A percentile compares a stretch with the other conserved stretches of the same genome.
These are phyloP conservation scores for Orbilia quercus DNA, from an alignment of 2,329 filamentous ascomycete species.

Conservation along the genomic window DNA sequence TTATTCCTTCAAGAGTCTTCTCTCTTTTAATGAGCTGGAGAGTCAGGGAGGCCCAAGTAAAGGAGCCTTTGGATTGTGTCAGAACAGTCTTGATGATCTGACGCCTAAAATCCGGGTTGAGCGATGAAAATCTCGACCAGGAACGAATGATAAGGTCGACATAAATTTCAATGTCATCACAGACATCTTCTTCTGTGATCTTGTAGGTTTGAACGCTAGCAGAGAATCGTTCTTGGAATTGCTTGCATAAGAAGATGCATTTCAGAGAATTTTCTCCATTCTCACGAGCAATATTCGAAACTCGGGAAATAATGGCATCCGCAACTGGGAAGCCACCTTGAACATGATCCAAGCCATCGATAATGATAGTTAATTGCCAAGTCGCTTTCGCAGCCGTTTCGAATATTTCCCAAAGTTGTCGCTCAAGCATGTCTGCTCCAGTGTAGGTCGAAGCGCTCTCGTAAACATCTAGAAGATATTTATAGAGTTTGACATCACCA, in stretches of 20 bases:
- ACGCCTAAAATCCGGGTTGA: constrained; percentile 20
- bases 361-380: constrained; percentile 32
- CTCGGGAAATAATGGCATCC: constrained; percentile 5
- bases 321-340: constrained; percentile 26
- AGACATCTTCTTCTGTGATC: constrained; percentile 28
- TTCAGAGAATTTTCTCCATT: constrained; percentile 34
- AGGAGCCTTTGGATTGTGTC: constrained; percentile 27
- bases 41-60: constrained; percentile 30
- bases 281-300: constrained; percentile 25
- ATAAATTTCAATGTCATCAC: constrained; percentile 32
- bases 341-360: constrained; percentile 36
- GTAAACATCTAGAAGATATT: constrained; percentile 31
- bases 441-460: constrained; percentile 13
- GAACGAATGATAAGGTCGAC: constrained; percentile 20
- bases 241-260: constrained; percentile 29
- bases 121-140: constrained; percentile 24
- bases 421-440: constrained; percentile 16
- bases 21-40: constrained; percentile 39
- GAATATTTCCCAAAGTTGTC: constrained; percentile 31
- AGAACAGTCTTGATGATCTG: constrained; percentile 25
- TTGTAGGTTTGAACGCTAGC: constrained; percentile 29
- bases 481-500: constrained; percentile 39
- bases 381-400: constrained; percentile 23
- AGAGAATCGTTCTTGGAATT: constrained; percentile 31
- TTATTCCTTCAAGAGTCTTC: constrained; percentile 30